Percentiles rank a stretch among this genome's conserved stretches.
These are phyloP conservation scores for Boletus vinaceobasis DNA, from an alignment of 768 basidiomycete species.

Conservation along the genomic window DNA sequence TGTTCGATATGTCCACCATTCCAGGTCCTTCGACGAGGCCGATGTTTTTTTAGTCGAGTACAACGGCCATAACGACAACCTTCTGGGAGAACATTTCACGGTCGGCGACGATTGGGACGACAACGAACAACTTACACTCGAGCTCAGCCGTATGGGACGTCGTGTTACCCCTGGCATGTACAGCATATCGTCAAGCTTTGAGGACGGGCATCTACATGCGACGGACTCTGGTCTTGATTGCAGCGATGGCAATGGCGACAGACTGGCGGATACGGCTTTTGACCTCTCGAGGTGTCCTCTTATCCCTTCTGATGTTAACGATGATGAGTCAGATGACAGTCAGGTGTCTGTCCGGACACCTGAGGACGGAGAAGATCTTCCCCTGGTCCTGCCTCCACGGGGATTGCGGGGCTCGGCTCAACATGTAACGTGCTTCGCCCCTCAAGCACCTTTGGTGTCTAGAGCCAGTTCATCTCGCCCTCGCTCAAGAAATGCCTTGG, in stretches of 20 bases:
- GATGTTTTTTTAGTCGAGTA: conserved; percentile 25
- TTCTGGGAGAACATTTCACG: conserved; percentile 24
- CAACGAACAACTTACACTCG: conserved; percentile 17
- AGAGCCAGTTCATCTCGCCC: conserved; percentile 27
- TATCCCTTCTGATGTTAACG: conserved; percentile 24
- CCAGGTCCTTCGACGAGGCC: conserved; percentile 6
- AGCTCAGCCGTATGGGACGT: conserved; percentile 12
- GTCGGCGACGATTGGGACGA: conserved; percentile 24
- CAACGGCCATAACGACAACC: conserved; percentile 22
- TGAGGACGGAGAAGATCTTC: conserved; percentile 21
- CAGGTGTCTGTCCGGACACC: conserved; percentile 26
- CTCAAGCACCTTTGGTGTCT: conserved; percentile 12
- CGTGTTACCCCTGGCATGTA: neutral
- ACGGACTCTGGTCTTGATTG: conserved; percentile 8
- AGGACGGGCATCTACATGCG: conserved; percentile 5
- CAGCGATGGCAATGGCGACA: conserved; percentile 1
- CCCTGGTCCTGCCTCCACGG: conserved; percentile 1
- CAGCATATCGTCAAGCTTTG: neutral
- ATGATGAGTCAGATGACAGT: conserved; percentile 30
- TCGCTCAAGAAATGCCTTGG: conserved; percentile 20
- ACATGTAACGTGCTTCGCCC: neutral
- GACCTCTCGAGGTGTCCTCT: conserved; percentile 20
- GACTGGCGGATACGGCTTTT: conserved; percentile 14
- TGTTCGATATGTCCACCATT: conserved; percentile 16
- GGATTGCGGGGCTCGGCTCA: neutral